phyloP scores from a whole-genome alignment of 768 basidiomycete genomes.

The Rhizopogon vulgaris region DNA sequence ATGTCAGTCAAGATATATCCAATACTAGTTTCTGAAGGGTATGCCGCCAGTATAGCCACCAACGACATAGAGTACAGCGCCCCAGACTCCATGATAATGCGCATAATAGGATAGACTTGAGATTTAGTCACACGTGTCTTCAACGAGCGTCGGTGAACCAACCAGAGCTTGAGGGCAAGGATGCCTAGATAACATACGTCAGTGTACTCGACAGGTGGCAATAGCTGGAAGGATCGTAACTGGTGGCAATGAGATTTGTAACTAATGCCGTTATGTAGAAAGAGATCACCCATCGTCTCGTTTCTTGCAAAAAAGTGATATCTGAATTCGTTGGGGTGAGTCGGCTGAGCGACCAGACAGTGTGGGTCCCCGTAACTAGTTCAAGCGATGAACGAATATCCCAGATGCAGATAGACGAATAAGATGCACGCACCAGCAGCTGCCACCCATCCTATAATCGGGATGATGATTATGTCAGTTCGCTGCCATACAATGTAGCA shows the following conservation, averaged over 20 bases:
- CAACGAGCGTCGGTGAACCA: not conserved
- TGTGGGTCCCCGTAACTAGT: not conserved
- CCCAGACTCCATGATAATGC: not conserved
- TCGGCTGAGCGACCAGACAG: not conserved
- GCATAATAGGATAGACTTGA: not conserved
- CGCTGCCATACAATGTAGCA: no score
- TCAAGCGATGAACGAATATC: no score
- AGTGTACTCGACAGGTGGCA: not conserved
- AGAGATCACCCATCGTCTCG: conserved; percentile 7
- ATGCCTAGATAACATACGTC: not conserved
- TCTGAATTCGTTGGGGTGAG: not conserved
- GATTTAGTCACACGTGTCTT: not conserved
- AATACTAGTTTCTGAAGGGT: not conserved
- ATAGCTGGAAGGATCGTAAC: not conserved
- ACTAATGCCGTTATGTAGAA: conserved; percentile 8
- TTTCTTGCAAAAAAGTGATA: conserved; percentile 2
- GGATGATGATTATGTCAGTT: no score
- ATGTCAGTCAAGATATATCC: not conserved
- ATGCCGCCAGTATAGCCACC: not conserved
- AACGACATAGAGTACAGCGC: not conserved
- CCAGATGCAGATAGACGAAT: no score
- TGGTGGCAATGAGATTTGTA: conserved; percentile 5
- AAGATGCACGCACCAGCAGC: no score
- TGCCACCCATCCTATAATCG: no score
- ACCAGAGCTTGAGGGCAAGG: not conserved